Conservation (phyloP, 1,284 basidiomycete species). For the Takashimella koratensis region DNA sequence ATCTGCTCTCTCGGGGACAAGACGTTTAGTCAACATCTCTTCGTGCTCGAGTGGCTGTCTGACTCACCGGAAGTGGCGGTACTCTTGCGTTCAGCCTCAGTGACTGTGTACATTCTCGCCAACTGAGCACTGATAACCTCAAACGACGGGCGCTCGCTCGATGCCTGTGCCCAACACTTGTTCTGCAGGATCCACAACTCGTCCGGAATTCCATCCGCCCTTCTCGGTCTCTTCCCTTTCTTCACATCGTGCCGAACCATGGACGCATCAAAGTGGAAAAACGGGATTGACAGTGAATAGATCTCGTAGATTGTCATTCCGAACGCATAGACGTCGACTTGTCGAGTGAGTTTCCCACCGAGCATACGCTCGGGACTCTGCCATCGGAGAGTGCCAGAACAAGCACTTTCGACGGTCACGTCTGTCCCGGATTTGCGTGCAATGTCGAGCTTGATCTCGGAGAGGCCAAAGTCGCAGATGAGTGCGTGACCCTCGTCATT, state of each 20-base stretch:
- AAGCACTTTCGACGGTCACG: slow-evolving; percentile 38
- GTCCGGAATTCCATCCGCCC: slow-evolving; percentile 35
- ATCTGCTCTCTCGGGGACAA: too few species aligned
- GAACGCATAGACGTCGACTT: slow-evolving; percentile 58
- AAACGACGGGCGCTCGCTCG: slow-evolving; percentile 55
- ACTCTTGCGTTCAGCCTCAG: background rate
- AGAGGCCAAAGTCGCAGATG: slow-evolving; percentile 74
- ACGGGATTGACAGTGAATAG: slow-evolving; percentile 54
- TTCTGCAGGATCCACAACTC: slow-evolving; percentile 50
- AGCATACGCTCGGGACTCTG: slow-evolving; percentile 67
- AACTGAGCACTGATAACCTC: slow-evolving; percentile 46
- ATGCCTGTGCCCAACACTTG: slow-evolving; percentile 55
- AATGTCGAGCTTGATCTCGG: slow-evolving; percentile 65
- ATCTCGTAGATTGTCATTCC: slow-evolving; percentile 64
- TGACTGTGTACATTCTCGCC: slow-evolving; percentile 9
- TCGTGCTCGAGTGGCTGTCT: slow-evolving; percentile 2
- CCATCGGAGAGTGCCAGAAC: slow-evolving; percentile 61
- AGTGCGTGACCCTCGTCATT: slow-evolving; percentile 63
- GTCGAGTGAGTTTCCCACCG: slow-evolving; percentile 54
- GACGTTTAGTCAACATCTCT: too few species aligned
- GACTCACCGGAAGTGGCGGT: background rate
- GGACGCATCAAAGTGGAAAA: slow-evolving; percentile 62
- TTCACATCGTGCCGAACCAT: slow-evolving; percentile 60
- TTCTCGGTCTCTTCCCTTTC: slow-evolving; percentile 57
- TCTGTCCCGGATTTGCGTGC: slow-evolving; percentile 7